Evolutionary conservation across 768 basidiomycete species (phyloP).

Genomic region (Saitozyma podzolica): DNA sequence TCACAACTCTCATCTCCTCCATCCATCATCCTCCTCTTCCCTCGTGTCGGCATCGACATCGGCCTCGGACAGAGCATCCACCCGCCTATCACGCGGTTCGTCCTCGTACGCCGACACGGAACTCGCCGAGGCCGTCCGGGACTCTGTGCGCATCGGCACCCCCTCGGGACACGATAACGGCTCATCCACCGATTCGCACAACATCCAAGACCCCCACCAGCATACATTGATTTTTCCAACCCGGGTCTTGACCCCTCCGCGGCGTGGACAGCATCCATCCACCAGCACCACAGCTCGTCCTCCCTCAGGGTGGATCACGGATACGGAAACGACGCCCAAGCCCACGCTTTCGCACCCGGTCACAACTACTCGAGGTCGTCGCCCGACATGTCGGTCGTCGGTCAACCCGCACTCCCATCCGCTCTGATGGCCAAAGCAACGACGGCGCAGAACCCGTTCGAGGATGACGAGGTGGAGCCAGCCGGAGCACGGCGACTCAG

Average conservation of each 20-base stretch:
- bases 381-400: conserved; percentile 16
- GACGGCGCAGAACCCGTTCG: conserved; percentile 23
- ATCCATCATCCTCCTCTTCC: neutral
- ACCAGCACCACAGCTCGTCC: conserved; percentile 4
- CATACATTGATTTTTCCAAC: neutral
- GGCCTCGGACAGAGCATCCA: neutral
- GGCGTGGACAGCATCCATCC: neutral
- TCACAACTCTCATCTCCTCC: neutral
- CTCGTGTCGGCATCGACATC: neutral
- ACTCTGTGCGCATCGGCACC: conserved; percentile 22
- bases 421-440: neutral
- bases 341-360: neutral
- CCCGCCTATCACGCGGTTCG: neutral
- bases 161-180: conserved; percentile 5
- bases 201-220: conserved; percentile 10
- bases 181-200: neutral
- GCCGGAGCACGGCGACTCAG: conserved; percentile 6
- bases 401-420: conserved; percentile 11
- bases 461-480: conserved; percentile 27
- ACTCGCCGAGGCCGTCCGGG: conserved; percentile 20
- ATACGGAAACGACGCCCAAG: no score
- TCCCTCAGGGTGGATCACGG: neutral
- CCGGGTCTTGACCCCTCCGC: neutral
- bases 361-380: conserved; percentile 11
- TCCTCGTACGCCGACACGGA: conserved; percentile 1